Evolutionary conservation across 495 filamentous ascomycete genomes (phyloP).

Genomic region (Friedmanniomyces endolithicus): DNA sequence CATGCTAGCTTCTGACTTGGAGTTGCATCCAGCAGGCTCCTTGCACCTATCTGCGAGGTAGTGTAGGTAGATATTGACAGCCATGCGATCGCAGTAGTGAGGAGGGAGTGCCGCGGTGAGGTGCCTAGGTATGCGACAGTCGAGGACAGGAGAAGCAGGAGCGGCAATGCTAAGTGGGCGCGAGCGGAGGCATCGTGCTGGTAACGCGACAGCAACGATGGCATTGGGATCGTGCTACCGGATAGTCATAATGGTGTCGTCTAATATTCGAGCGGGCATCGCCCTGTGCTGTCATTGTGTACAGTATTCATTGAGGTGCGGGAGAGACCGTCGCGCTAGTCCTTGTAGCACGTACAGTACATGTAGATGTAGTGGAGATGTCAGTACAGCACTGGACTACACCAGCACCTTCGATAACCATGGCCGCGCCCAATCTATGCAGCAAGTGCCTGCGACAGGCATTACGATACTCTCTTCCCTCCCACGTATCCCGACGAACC

Average conservation of each 20-base stretch:
- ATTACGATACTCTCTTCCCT: neutral
- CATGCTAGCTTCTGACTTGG: conserved; percentile 16
- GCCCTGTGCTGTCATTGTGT: no score
- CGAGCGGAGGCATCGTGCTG: conserved; percentile 1
- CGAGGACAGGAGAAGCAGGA: conserved; percentile 18
- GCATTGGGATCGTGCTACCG: neutral
- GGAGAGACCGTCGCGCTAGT: no score
- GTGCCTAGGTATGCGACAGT: conserved; percentile 20
- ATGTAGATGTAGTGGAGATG: no score
- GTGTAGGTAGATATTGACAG: conserved; percentile 22
- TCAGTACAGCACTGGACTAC: no score
- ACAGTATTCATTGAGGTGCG: no score
- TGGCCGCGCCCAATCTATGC: conserved; percentile 10
- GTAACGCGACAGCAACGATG: conserved; percentile 9
- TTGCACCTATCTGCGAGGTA: conserved; percentile 15
- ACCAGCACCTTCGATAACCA: no score
- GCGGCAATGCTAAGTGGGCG: conserved; percentile 2
- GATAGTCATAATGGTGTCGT: neutral
- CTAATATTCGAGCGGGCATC: no score
- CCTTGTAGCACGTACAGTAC: no score
- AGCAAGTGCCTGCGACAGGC: conserved; percentile 10
- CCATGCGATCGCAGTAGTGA: conserved; percentile 27
- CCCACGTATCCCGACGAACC: neutral
- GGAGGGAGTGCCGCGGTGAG: conserved; percentile 25
- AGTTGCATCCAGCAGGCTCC: conserved; percentile 1